phyloP scores from a whole-genome alignment of 2,329 filamentous ascomycete genomes.

The Monosporascus sp. region DNA sequence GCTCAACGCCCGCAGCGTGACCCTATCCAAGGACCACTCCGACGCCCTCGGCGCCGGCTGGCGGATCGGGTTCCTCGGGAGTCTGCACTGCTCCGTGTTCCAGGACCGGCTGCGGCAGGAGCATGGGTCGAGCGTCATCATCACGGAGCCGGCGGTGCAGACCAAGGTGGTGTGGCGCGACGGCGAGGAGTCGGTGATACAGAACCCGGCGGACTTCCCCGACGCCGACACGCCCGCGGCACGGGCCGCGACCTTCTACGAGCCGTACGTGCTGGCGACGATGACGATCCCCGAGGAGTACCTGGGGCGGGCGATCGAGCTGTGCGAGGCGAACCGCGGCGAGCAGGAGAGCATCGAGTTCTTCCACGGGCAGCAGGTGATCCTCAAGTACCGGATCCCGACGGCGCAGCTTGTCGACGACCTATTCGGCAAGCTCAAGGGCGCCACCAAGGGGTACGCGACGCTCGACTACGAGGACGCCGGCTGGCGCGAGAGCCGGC shows the following conservation, averaged over 20 bases:
- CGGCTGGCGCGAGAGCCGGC: conserved; percentile 72
- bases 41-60: conserved; percentile 92
- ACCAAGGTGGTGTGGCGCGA: conserved; percentile 78
- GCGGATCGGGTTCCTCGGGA: conserved; percentile 92
- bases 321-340: conserved; percentile 86
- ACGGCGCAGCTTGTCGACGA: conserved; percentile 90
- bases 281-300: conserved; percentile 93
- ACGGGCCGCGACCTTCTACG: conserved; percentile 40
- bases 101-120: conserved; percentile 92
- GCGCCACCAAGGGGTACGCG: conserved; percentile 89
- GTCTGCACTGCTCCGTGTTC: conserved; percentile 96
- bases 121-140: conserved; percentile 90
- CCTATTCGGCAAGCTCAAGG: conserved; percentile 94
- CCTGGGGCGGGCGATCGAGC: conserved; percentile 86
- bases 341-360: conserved; percentile 84
- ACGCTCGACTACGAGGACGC: conserved; percentile 96
- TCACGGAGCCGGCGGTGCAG: conserved; percentile 91
- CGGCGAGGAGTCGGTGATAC: conserved; percentile 72
- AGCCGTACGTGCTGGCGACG: conserved; percentile 62
- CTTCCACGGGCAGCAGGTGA: conserved; percentile 88
- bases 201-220: conserved; percentile 85
- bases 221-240: conserved; percentile 51
- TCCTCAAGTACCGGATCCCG: conserved; percentile 86
- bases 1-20: conserved; percentile 92
- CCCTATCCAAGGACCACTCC: conserved; percentile 87